Percentiles rank a stretch among this genome's conserved stretches.
phyloP scores from a whole-genome alignment of 257 asterid genomes.

The Nicotiana otophora region DNA sequence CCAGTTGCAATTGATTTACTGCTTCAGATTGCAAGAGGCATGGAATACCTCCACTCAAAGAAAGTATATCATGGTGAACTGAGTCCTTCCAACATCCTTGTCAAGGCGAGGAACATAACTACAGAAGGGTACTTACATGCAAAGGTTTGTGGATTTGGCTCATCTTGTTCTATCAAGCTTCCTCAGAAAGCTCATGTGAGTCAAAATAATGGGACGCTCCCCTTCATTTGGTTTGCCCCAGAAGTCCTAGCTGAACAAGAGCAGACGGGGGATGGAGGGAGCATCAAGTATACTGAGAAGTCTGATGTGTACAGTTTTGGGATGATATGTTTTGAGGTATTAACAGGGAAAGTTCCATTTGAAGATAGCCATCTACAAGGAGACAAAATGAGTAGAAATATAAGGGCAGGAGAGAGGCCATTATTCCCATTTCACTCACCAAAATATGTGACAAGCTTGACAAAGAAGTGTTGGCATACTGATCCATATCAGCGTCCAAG shows the following conservation, averaged over 20 bases:
- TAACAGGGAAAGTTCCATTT: constrained; percentile 87
- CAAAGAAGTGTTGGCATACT: constrained; percentile 41
- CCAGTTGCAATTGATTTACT: constrained; percentile 68
- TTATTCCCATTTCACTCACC: constrained; percentile 76
- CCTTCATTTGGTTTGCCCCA: constrained; percentile 75
- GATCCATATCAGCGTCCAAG: constrained; percentile 40
- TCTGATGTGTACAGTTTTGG: constrained; percentile 84
- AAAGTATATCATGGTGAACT: constrained; percentile 73
- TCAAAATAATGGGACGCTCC: constrained; percentile 26
- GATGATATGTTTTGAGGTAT: constrained; percentile 77
- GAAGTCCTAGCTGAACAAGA: constrained; percentile 73
- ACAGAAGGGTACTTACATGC: constrained; percentile 62
- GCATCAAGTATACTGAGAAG: constrained; percentile 45
- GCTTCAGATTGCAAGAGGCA: constrained; percentile 92
- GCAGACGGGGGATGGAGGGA: constrained; percentile 13
- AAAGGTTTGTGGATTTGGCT: constrained; percentile 65
- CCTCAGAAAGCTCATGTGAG: constrained; percentile 29
- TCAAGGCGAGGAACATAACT: constrained; percentile 35
- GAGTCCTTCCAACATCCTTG: constrained; percentile 54
- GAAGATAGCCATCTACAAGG: constrained; percentile 87
- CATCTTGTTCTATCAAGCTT: constrained; percentile 23
- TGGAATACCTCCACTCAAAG: constrained; percentile 84
- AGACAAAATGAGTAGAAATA: constrained; percentile 76
- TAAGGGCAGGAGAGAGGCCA: constrained; percentile 88
- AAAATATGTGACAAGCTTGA: constrained; percentile 39